A percentile compares a stretch with the other conserved stretches of the same genome.
Conservation (phyloP, 176 grass and related monocot genomes). For the Musa acuminata region DNA sequence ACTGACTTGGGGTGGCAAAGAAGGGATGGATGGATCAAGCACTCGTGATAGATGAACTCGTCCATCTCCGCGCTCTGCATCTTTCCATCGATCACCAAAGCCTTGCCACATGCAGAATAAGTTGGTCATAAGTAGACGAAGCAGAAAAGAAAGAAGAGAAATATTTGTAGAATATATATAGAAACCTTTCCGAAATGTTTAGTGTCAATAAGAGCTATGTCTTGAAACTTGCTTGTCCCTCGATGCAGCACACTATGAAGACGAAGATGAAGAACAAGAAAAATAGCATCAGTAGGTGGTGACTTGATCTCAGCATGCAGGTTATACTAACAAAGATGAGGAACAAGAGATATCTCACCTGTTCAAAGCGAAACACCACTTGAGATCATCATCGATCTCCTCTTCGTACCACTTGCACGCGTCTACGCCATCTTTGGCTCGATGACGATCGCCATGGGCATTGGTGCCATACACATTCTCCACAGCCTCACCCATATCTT, state of each 20-base stretch:
- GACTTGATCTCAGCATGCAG: too few species aligned
- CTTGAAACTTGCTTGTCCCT: slow-evolving; percentile 57
- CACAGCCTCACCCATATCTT: not conserved
- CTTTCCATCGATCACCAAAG: slow-evolving; percentile 66
- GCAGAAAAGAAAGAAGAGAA: not conserved
- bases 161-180: not conserved
- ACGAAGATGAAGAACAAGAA: not conserved
- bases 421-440: not conserved
- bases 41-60: slow-evolving; percentile 87
- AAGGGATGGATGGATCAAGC: slow-evolving; percentile 49
- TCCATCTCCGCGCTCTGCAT: slow-evolving; percentile 76
- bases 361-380: slow-evolving; percentile 51
- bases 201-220: slow-evolving; percentile 61
- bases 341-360: slow-evolving; percentile 18
- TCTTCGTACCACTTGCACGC: slow-evolving; percentile 53
- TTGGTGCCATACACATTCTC: not conserved
- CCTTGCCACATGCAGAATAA: slow-evolving; percentile 18
- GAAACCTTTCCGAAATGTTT: slow-evolving; percentile 81
- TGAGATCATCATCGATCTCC: slow-evolving; percentile 51
- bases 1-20: slow-evolving; percentile 55
- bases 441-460: not conserved
- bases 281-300: too few species aligned
- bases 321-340: not conserved
- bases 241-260: slow-evolving; percentile 46
- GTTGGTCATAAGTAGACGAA: not conserved